Base-by-base conservation (phyloP, 371 early-diverging fungal species). In the Capniomyces stellatus region DNA sequence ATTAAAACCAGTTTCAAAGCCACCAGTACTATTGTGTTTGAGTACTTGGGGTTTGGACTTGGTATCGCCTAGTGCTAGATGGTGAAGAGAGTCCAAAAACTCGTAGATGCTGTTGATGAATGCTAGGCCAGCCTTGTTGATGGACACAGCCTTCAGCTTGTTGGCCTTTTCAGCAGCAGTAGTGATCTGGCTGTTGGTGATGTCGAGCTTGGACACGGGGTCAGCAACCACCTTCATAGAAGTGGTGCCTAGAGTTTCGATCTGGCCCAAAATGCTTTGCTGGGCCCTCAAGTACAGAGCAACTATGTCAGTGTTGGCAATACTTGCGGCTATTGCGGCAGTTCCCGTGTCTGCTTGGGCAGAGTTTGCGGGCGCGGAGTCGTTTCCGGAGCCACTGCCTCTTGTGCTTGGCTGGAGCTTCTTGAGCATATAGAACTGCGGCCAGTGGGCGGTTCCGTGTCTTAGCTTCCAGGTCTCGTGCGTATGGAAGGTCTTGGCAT, bases 391-490 rank as follows among this genome's bases (percentile, higher is more conserved):
- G 22, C 51, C 39, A 29, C 10, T 24, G 8, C 21, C 21, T 10
- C 25, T 44, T n/a, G 30, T 31, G 28, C 22, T 31, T 29, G 52
- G 58, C 39, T 57, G 64, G 23, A 61, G 61, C 1, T 64, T 64
- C 28, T 54, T 48, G 4, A 56, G 52, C 30, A 65, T 54, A 28
- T 55, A 64, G 44, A 66, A 58, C 29, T 61, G 54, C 30, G 67
- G 67, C 67, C 67, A 67, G 56, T 67, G 60, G 29, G 77, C 69
- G 25, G 75, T 73, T 25, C 83, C 85, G 0, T 80, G 70, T 42
- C 88, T 83, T 44, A 87, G 65, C 0, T 77, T 62, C 91, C 91
- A 93, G 51, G 85, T 89, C 64, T 93, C 92, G 58, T 85, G 76
- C 54, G 75, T 64, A 52, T 80, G 73, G 63, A 93, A 89, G 18